phyloP scores from a whole-genome alignment of 805 yeast genomes.

The Lipomyces starkeyi region DNA sequence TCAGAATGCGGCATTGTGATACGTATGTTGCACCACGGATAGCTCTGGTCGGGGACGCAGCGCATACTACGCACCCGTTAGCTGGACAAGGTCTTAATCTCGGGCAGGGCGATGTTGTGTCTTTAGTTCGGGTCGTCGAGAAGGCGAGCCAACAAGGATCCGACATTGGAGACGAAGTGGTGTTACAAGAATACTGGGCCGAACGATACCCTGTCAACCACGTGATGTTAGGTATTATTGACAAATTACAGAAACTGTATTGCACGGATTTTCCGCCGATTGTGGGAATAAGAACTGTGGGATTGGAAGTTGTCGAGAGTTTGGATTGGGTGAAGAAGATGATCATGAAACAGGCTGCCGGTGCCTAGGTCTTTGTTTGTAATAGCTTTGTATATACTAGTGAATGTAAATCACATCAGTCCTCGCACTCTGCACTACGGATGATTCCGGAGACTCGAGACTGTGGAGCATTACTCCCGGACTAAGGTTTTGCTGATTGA shows the following conservation, averaged over 20 bases:
- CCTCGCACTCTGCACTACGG: no score
- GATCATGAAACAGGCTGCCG: slow-evolving; percentile 65
- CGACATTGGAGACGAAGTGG: slow-evolving; percentile 82
- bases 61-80: slow-evolving; percentile 95
- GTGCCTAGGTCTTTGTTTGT: slow-evolving; percentile 23
- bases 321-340: slow-evolving; percentile 69
- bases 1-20: slow-evolving; percentile 88
- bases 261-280: slow-evolving; percentile 74
- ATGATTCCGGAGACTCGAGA: no score
- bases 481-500: no score
- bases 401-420: no score
- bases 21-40: slow-evolving; percentile 81
- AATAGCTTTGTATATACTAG: no score
- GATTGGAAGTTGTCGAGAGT: slow-evolving; percentile 71
- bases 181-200: slow-evolving; percentile 85
- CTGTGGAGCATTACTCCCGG: no score
- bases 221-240: slow-evolving; percentile 82
- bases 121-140: slow-evolving; percentile 71
- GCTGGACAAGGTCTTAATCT: slow-evolving; percentile 98
- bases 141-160: slow-evolving; percentile 75
- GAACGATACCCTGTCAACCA: slow-evolving; percentile 84
- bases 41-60: slow-evolving; percentile 97
- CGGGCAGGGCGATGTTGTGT: slow-evolving; percentile 93
- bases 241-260: slow-evolving; percentile 87
- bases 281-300: slow-evolving; percentile 75